Percentiles rank a stretch among this genome's conserved stretches.
phyloP scores from a whole-genome alignment of 768 basidiomycete species.

The Pleurotus eryngii region DNA sequence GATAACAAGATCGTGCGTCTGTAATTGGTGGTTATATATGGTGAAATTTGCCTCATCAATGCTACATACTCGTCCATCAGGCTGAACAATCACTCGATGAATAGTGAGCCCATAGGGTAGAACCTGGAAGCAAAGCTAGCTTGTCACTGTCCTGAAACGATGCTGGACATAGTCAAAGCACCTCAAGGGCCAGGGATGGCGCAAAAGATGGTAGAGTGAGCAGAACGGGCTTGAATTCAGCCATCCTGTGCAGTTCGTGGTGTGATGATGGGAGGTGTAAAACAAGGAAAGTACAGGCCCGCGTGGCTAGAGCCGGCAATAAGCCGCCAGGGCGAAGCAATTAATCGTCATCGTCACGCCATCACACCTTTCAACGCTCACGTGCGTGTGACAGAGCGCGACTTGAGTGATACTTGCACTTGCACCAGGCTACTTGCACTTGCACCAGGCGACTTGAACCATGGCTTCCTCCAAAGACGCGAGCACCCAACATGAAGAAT shows the following conservation, averaged over 20 bases:
- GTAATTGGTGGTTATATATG: slow-evolving; percentile 6
- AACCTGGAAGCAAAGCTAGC: slow-evolving; percentile 35
- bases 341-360: too few species aligned
- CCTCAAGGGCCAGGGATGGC: slow-evolving; percentile 63
- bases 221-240: slow-evolving; percentile 49
- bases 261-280: too few species aligned
- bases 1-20: slow-evolving; percentile 77
- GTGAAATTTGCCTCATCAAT: not conserved
- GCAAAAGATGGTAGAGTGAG: slow-evolving; percentile 53
- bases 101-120: slow-evolving; percentile 67
- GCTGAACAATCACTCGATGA: slow-evolving; percentile 63
- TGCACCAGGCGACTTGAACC: not conserved
- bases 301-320: too few species aligned
- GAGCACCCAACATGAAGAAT: slow-evolving; percentile 62
- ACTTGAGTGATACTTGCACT: too few species aligned
- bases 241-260: slow-evolving; percentile 25
- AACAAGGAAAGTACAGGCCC: too few species aligned
- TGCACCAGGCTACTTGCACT: too few species aligned
- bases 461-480: not conserved
- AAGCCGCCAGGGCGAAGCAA: too few species aligned
- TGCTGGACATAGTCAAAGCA: slow-evolving; percentile 15
- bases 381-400: not conserved
- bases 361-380: not conserved
- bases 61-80: slow-evolving; percentile 53
- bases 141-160: slow-evolving; percentile 4